Evolutionary conservation across 208 protist genomes (phyloP), one percentile per base, ranked within the genome.

Genomic region (Leishmania aethiopica): DNA sequence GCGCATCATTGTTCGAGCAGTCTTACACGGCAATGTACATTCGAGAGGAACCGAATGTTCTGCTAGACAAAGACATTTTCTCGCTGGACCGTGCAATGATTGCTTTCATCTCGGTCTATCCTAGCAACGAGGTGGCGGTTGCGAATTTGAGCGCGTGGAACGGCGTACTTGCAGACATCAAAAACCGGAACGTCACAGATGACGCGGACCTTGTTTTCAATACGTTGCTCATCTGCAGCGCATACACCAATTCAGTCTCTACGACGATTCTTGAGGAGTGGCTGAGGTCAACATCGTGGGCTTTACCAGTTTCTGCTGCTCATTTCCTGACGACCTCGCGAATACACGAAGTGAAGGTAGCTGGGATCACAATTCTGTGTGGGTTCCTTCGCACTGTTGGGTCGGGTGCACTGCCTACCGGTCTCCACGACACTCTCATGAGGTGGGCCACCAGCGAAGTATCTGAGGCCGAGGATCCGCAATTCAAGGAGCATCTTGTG

Each of bases 11-110:
- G 28, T 97, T 97, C 87, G 92, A 94, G 77, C 82, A 86, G 77
- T 90, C 92, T 15, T 97, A 97, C 78, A 75, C 83, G 32, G 80
- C 77, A 35, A 79, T 83, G 32, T 96, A 93, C 77, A 87, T 96
- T 35, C 82, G 88, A 45, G 83, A 90, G 45, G 72, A 79, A 49
- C 83, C 88, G 11, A 97, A 97, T 80, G 81, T 73, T 15, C 78
- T 93, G 1, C 66, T 97, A 22, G 91, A 97, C 80, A 95, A 95
- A 66, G 95, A 97, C 87, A 81, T 97, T 42, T 96, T 97, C 81
- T 91, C 89, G 0, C 79, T 97, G 35, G 93, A 97, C 82, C 91
- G 91, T 40, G 93, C 84, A 37, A 83, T 96, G 60, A 83, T 92
- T 15, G 88, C 82, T 19, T 80, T 94, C 35, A 73, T 94, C 28